phyloP scores from a whole-genome alignment of 1,139 yeast genomes.

The Yarrowia galli region DNA sequence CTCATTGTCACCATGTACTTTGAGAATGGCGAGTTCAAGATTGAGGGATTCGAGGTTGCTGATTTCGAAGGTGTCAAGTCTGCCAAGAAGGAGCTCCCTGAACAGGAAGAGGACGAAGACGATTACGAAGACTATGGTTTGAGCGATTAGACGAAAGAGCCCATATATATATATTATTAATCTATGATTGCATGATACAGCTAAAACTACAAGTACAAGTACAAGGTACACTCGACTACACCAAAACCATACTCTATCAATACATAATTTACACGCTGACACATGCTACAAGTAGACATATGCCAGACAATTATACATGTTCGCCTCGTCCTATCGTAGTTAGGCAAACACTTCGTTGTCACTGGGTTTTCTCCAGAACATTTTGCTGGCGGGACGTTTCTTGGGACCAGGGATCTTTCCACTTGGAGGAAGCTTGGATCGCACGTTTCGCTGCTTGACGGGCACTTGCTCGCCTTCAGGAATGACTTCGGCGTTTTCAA shows the following conservation, averaged over 20 bases:
- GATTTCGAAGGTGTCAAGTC: conserved; percentile 20
- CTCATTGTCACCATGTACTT: conserved; percentile 14
- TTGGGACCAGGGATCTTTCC: conserved; percentile 72
- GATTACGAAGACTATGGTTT: conserved; percentile 29
- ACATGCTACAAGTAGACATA: not conserved
- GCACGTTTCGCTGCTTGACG: conserved; percentile 75
- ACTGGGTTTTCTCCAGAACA: conserved; percentile 32
- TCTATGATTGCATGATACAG: not conserved
- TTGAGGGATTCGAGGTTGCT: conserved; percentile 9
- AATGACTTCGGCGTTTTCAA: conserved; percentile 52
- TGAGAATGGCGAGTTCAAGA: conserved; percentile 31
- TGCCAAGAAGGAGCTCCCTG: conserved; percentile 5
- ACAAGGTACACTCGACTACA: not conserved
- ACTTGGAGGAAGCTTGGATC: conserved; percentile 91
- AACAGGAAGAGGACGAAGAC: conserved; percentile 7
- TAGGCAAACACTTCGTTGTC: conserved; percentile 25
- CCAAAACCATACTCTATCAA: conserved; percentile 21
- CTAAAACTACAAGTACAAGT: not conserved
- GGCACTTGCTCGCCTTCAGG: conserved; percentile 86
- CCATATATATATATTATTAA: conserved; percentile 1
- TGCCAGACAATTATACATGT: conserved; percentile 23
- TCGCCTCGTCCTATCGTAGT: no score
- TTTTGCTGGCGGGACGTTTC: conserved; percentile 35
- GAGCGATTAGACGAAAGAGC: conserved; percentile 8
- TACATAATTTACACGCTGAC: conserved; percentile 32